These are phyloP conservation scores for Aeminium ludgeri DNA, from an alignment of 495 filamentous ascomycete species.

Conservation along the genomic window DNA sequence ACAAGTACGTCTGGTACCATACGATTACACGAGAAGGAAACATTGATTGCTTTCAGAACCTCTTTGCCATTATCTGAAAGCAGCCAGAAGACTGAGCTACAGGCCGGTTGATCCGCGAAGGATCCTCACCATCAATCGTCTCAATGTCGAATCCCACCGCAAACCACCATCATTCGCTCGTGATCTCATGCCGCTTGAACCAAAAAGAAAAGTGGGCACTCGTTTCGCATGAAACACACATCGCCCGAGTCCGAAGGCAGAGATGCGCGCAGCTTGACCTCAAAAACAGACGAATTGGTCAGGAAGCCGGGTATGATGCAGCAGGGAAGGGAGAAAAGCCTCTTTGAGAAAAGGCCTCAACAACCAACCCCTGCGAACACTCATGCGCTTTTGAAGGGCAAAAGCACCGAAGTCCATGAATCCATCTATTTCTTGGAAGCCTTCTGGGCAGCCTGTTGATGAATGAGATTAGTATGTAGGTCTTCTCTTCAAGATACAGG, in stretches of 20 bases:
- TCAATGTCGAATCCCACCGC: not conserved
- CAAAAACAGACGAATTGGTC: not conserved
- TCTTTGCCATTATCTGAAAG: slow-evolving; percentile 2
- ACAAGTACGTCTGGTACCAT: too few species aligned
- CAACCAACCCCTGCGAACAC: not conserved
- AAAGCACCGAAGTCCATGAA: slow-evolving; percentile 2
- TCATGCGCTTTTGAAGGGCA: slow-evolving; percentile 3
- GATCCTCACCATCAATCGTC: slow-evolving; percentile 3
- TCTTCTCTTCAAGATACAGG: not conserved
- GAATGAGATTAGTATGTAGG: slow-evolving; percentile 1
- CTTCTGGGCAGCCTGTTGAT: slow-evolving; percentile 39
- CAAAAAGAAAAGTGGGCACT: slow-evolving; percentile 2
- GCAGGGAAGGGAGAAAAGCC: slow-evolving; percentile 2
- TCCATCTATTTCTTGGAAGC: slow-evolving; percentile 44
- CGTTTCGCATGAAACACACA: slow-evolving; percentile 2
- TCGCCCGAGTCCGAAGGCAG: not conserved
- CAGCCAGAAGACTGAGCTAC: slow-evolving; percentile 10
- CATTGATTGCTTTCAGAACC: not conserved
- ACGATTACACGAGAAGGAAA: not conserved
- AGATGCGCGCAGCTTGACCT: not conserved
- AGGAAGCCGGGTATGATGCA: slow-evolving; percentile 8
- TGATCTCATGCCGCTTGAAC: slow-evolving; percentile 4
- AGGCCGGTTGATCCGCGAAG: slow-evolving; percentile 1
- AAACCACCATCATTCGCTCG: slow-evolving; percentile 5
- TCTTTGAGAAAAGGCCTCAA: not conserved